Evolutionary conservation across 768 basidiomycete genomes (phyloP).

Genomic region (Phylloporus sp.): DNA sequence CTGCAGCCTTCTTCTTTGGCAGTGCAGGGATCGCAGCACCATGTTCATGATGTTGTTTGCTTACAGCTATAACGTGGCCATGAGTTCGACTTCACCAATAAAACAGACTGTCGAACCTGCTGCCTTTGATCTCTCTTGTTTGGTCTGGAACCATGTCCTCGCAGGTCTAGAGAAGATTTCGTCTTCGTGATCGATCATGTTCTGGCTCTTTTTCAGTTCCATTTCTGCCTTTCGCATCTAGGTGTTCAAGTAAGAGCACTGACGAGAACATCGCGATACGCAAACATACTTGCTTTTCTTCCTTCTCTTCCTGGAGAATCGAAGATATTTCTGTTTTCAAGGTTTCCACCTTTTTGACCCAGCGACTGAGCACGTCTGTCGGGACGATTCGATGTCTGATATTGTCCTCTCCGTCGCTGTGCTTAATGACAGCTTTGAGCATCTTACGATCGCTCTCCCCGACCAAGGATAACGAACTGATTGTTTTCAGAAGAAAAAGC

Average conservation of each 20-base stretch:
- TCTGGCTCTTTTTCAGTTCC: conserved; percentile 92
- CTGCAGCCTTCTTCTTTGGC: conserved; percentile 34
- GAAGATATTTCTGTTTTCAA: conserved; percentile 74
- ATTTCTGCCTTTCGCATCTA: conserved; percentile 90
- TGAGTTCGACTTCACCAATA: neutral
- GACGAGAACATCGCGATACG: neutral
- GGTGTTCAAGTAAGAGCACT: conserved; percentile 8
- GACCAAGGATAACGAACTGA: conserved; percentile 88
- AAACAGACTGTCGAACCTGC: conserved; percentile 48
- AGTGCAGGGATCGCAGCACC: conserved; percentile 39
- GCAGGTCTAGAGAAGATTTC: conserved; percentile 94
- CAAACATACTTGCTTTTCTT: conserved; percentile 76
- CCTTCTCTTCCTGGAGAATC: conserved; percentile 86
- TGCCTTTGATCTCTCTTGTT: conserved; percentile 74
- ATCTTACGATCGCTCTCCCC: conserved; percentile 96
- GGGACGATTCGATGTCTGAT: conserved; percentile 88
- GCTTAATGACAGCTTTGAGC: conserved; percentile 93
- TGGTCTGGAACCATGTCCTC: conserved; percentile 96
- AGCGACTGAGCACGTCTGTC: conserved; percentile 63
- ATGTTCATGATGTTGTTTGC: conserved; percentile 70
- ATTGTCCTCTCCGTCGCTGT: conserved; percentile 69
- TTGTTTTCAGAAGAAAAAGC: conserved; percentile 6
- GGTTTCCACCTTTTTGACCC: conserved; percentile 61
- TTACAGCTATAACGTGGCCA: conserved; percentile 45
- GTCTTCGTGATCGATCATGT: conserved; percentile 87